Conservation (phyloP, 2,329 filamentous ascomycete genomes). For the Apiospora saccharicola region DNA sequence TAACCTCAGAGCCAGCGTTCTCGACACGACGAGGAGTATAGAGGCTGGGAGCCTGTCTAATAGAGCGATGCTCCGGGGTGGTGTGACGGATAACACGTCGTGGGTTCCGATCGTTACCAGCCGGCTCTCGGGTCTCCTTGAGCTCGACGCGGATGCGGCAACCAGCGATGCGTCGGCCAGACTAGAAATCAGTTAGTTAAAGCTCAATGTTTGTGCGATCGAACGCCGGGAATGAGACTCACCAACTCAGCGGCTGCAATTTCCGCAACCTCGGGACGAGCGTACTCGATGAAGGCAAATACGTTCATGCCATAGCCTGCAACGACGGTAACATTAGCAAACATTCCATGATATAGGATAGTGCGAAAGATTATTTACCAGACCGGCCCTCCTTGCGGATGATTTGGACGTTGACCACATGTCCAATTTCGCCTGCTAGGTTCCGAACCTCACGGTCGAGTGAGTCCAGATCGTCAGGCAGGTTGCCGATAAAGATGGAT, state of each 20-base stretch:
- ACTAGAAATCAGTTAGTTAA: conserved; percentile 38
- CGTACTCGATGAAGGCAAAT: conserved; percentile 51
- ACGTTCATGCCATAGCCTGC: conserved; percentile 33
- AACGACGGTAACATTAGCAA: conserved; percentile 24
- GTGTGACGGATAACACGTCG: background rate
- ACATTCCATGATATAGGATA: background rate
- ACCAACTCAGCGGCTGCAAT: conserved; percentile 47
- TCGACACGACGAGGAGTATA: background rate
- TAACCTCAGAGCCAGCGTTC: too few relatives aligned
- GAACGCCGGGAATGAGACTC: conserved; percentile 33
- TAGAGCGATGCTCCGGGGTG: background rate
- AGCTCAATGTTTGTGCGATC: background rate
- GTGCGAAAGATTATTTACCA: conserved; percentile 30
- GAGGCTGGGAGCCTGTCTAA: rapidly evolving
- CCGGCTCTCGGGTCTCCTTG: conserved; percentile 39
- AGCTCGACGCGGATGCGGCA: conserved; percentile 47
- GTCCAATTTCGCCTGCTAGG: conserved; percentile 37
- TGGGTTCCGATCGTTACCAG: conserved; percentile 24
- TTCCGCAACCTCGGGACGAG: conserved; percentile 46
- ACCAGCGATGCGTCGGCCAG: conserved; percentile 43
- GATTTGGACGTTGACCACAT: conserved; percentile 40
- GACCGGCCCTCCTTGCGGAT: conserved; percentile 36
- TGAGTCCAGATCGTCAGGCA: conserved; percentile 37
- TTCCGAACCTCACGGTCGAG: conserved; percentile 37
- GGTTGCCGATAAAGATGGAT: conserved; percentile 44